A percentile compares a stretch with the other conserved stretches of the same genome.
These are phyloP conservation scores for Yamadazyma akitaensis DNA, from an alignment of 805 yeast genomes.

Conservation along the genomic window DNA sequence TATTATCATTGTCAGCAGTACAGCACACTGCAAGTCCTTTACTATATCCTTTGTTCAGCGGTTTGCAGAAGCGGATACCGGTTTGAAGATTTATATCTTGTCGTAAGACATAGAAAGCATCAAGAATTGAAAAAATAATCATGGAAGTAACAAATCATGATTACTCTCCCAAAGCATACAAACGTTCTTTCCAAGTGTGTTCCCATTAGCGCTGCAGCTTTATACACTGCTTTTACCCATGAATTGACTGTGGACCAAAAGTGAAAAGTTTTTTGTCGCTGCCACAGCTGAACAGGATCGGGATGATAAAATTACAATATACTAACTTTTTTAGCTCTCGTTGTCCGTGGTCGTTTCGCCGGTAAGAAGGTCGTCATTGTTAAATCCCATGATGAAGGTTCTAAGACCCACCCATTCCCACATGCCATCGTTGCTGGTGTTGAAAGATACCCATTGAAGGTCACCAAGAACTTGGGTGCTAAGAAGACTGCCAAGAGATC, in stretches of 20 bases:
- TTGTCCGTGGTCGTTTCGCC: slow-evolving; percentile 99
- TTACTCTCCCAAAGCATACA: no score
- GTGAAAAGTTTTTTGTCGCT: background rate
- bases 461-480: slow-evolving; percentile 90
- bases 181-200: no score
- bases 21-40: background rate
- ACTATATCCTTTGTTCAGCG: no score
- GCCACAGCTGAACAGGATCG: background rate
- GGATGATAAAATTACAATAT: slow-evolving; percentile 5
- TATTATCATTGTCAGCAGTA: background rate
- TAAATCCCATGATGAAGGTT: slow-evolving; percentile 97
- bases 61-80: no score
- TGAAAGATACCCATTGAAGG: slow-evolving; percentile 97
- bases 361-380: slow-evolving; percentile 99
- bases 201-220: no score
- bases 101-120: background rate
- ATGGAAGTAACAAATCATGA: no score
- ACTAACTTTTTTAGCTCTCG: slow-evolving; percentile 73
- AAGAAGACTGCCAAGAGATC: slow-evolving; percentile 97
- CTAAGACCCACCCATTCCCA: slow-evolving; percentile 98
- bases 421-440: slow-evolving; percentile 99
- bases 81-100: background rate
- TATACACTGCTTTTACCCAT: no score
- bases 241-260: background rate
- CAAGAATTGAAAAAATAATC: background rate